These are phyloP conservation scores for Trypanosoma brucei DNA, from an alignment of 208 protist genomes.

Conservation along the genomic window DNA sequence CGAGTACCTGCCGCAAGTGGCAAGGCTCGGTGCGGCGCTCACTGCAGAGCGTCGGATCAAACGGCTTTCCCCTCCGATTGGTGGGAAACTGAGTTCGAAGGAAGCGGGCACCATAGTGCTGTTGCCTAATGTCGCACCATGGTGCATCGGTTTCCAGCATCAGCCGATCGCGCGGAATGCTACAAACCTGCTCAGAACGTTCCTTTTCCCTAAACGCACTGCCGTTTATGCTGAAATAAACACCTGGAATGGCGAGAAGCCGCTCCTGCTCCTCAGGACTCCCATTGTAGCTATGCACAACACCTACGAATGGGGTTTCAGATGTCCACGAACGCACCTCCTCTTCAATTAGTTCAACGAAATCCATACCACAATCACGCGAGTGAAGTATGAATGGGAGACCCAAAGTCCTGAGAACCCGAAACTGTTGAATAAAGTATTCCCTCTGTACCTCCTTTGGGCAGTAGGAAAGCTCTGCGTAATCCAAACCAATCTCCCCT, in stretches of 20 bases:
- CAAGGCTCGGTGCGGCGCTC: constrained; percentile 92
- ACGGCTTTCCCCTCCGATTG: constrained; percentile 57
- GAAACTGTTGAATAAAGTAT: constrained; percentile 68
- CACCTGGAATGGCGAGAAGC: constrained; percentile 61
- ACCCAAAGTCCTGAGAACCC: constrained; percentile 35
- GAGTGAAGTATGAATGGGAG: constrained; percentile 92
- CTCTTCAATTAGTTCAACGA: constrained; percentile 62
- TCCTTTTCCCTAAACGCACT: constrained; percentile 87
- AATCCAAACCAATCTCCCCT: constrained; percentile 90
- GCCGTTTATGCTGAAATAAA: constrained; percentile 89
- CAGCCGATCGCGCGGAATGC: constrained; percentile 77
- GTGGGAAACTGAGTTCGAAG: constrained; percentile 63
- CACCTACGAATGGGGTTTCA: constrained; percentile 32
- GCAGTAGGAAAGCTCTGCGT: constrained; percentile 82
- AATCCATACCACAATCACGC: constrained; percentile 80
- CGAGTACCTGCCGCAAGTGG: constrained; percentile 73
- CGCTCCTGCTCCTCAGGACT: constrained; percentile 68
- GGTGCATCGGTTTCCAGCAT: constrained; percentile 94
- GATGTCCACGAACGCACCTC: constrained; percentile 7
- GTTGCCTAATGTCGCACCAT: constrained; percentile 92
- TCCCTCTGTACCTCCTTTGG: constrained; percentile 64
- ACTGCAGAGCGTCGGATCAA: constrained; percentile 51
- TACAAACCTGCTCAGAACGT: constrained; percentile 46
- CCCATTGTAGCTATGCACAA: constrained; percentile 96
- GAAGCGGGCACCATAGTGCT: constrained; percentile 74